Conservation (phyloP, 2,329 filamentous ascomycete genomes). For the Coleophoma crateriformis region DNA sequence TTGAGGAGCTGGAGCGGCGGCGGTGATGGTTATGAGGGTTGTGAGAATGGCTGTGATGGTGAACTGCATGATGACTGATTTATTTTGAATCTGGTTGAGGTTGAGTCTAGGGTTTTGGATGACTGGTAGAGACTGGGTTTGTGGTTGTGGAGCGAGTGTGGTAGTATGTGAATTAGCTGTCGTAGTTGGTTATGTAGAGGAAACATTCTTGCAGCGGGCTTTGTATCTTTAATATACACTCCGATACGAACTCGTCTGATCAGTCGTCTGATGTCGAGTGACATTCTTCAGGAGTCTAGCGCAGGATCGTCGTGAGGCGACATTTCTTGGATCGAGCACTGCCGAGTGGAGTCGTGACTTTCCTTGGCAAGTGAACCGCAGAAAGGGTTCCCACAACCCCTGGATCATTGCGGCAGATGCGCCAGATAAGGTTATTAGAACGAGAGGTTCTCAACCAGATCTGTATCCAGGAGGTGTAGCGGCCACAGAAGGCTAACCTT, state of each 20-base stretch:
- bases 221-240: background rate
- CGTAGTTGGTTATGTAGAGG: background rate
- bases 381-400: background rate
- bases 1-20: slow-evolving; percentile 22
- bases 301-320: background rate
- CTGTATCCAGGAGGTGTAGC: too few species aligned
- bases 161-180: background rate
- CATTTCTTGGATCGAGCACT: background rate
- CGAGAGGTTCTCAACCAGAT: background rate
- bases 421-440: background rate
- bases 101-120: background rate
- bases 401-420: background rate
- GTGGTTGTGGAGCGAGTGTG: background rate
- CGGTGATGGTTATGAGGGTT: slow-evolving; percentile 26
- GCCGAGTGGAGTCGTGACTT: background rate
- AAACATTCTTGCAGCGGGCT: background rate
- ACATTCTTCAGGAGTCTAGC: too few species aligned
- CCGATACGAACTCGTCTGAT: background rate
- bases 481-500: too few species aligned
- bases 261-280: background rate
- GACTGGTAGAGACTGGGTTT: background rate
- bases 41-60: slow-evolving; percentile 15
- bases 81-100: background rate
- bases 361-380: background rate
- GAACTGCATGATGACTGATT: slow-evolving; percentile 14